A percentile compares a stretch with the other conserved stretches of the same genome.
phyloP scores from a whole-genome alignment of 805 yeast genomes.

The Metschnikowia proteae region DNA sequence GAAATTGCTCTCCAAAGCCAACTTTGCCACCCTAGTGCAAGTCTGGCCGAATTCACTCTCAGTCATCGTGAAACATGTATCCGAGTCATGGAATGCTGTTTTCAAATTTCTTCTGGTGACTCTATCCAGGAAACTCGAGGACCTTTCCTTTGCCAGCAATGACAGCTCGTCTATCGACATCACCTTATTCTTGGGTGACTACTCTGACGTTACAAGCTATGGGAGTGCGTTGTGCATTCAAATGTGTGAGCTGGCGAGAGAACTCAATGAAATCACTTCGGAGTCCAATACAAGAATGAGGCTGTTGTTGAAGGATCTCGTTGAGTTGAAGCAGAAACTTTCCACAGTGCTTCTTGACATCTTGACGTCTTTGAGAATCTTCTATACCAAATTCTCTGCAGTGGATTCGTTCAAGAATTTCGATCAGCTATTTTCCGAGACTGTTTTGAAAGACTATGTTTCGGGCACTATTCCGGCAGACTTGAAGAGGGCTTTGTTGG shows the following conservation, averaged over 20 bases:
- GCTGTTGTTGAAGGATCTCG: slow-evolving; percentile 20
- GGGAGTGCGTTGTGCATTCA: slow-evolving; percentile 11
- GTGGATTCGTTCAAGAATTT: slow-evolving; percentile 25
- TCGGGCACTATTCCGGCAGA: slow-evolving; percentile 24
- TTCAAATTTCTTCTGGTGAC: slow-evolving; percentile 26
- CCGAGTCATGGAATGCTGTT: slow-evolving; percentile 17
- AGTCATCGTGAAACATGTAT: slow-evolving; percentile 11
- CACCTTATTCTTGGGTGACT: slow-evolving; percentile 21
- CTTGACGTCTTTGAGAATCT: slow-evolving; percentile 30
- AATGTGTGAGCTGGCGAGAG: slow-evolving; percentile 8
- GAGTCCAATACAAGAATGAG: slow-evolving; percentile 5
- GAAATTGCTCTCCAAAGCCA: slow-evolving; percentile 22
- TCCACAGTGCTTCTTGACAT: slow-evolving; percentile 31
- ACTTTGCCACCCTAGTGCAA: slow-evolving; percentile 19
- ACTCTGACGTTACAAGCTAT: slow-evolving; percentile 15
- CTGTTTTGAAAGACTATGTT: slow-evolving; percentile 19
- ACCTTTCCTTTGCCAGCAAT: slow-evolving; percentile 22
- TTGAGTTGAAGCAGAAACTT: slow-evolving; percentile 22
- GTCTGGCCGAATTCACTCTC: slow-evolving; percentile 23
- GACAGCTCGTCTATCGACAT: slow-evolving; percentile 24
- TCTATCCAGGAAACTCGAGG: slow-evolving; percentile 36
- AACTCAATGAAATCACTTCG: slow-evolving; percentile 9
- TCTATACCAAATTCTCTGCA: slow-evolving; percentile 27
- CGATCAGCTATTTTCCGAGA: slow-evolving; percentile 26
- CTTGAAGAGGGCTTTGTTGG: slow-evolving; percentile 31